phyloP scores from a whole-genome alignment of 805 yeast genomes.

The Kazachstania africana region DNA sequence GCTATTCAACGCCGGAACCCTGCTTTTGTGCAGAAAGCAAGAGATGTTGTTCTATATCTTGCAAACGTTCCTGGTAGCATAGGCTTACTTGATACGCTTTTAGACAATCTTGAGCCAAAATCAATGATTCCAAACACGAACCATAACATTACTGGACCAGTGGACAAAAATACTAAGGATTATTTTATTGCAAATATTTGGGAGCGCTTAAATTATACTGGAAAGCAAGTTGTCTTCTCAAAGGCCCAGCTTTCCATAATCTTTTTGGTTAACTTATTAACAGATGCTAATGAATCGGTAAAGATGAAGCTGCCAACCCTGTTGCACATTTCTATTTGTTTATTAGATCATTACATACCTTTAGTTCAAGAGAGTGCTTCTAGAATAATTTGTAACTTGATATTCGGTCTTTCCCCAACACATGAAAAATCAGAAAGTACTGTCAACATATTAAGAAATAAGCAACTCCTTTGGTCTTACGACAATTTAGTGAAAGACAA shows the following conservation, averaged over 20 bases:
- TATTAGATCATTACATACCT: slow-evolving; percentile 78
- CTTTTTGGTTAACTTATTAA: slow-evolving; percentile 69
- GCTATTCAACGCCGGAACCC: slow-evolving; percentile 64
- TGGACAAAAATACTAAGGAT: slow-evolving; percentile 30
- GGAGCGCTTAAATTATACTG: slow-evolving; percentile 39
- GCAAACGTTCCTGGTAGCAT: slow-evolving; percentile 42
- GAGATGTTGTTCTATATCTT: slow-evolving; percentile 72
- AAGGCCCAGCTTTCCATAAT: slow-evolving; percentile 79
- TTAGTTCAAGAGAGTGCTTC: slow-evolving; percentile 79
- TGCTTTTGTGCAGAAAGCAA: slow-evolving; percentile 60
- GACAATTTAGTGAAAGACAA: slow-evolving; percentile 72
- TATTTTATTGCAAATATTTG: slow-evolving; percentile 74
- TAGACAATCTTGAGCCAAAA: slow-evolving; percentile 67
- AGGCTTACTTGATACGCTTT: slow-evolving; percentile 46
- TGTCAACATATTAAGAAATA: slow-evolving; percentile 44
- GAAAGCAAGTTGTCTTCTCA: slow-evolving; percentile 69
- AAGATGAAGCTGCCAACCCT: slow-evolving; percentile 54
- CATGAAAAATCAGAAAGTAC: slow-evolving; percentile 44
- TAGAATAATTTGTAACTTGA: slow-evolving; percentile 57
- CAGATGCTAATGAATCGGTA: slow-evolving; percentile 53
- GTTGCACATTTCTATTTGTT: slow-evolving; percentile 66
- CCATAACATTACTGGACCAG: slow-evolving; percentile 23
- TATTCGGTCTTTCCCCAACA: slow-evolving; percentile 48
- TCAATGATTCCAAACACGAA: slow-evolving; percentile 74
- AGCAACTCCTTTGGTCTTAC: slow-evolving; percentile 61